A percentile compares a stretch with the other conserved stretches of the same genome.
Evolutionary conservation across 768 basidiomycete species (phyloP).

Genomic region (Hygrocybe coccinea): DNA sequence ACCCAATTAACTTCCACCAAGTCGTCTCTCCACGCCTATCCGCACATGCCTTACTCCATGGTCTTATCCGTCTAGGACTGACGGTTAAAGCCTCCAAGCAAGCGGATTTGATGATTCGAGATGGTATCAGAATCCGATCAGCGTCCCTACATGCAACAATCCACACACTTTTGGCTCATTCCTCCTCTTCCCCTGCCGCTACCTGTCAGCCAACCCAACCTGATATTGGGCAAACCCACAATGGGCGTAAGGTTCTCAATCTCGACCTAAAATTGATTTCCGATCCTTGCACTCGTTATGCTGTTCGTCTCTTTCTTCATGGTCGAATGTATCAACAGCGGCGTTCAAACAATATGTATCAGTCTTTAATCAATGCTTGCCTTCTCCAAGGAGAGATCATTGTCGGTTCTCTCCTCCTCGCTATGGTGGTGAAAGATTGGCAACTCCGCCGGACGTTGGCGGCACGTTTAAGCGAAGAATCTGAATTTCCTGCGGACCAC

Average conservation of each 20-base stretch:
- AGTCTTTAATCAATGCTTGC: slow-evolving; percentile 55
- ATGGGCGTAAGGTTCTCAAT: slow-evolving; percentile 12
- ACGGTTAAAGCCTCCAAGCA: slow-evolving; percentile 44
- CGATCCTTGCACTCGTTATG: slow-evolving; percentile 42
- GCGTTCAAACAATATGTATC: slow-evolving; percentile 58
- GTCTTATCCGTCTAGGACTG: slow-evolving; percentile 51
- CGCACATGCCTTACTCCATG: slow-evolving; percentile 61
- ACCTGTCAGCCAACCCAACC: slow-evolving; percentile 16
- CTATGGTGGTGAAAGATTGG: slow-evolving; percentile 59
- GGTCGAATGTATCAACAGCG: slow-evolving; percentile 53
- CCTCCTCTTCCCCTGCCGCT: slow-evolving; percentile 15
- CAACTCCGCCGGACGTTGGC: slow-evolving; percentile 30
- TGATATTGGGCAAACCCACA: not conserved
- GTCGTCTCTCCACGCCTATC: slow-evolving; percentile 55
- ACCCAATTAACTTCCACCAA: slow-evolving; percentile 43
- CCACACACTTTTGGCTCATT: slow-evolving; percentile 12
- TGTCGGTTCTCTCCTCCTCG: slow-evolving; percentile 68
- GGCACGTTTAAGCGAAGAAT: not conserved
- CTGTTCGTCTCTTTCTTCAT: slow-evolving; percentile 46
- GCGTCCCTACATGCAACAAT: slow-evolving; percentile 49
- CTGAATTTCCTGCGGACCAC: not conserved
- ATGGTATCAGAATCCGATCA: slow-evolving; percentile 46
- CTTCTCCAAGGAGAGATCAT: slow-evolving; percentile 77
- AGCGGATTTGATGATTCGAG: slow-evolving; percentile 48
- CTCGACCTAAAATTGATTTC: slow-evolving; percentile 34